phyloP scores from a whole-genome alignment of 139 green algal genomes.

The Desmodesmus armatus region DNA sequence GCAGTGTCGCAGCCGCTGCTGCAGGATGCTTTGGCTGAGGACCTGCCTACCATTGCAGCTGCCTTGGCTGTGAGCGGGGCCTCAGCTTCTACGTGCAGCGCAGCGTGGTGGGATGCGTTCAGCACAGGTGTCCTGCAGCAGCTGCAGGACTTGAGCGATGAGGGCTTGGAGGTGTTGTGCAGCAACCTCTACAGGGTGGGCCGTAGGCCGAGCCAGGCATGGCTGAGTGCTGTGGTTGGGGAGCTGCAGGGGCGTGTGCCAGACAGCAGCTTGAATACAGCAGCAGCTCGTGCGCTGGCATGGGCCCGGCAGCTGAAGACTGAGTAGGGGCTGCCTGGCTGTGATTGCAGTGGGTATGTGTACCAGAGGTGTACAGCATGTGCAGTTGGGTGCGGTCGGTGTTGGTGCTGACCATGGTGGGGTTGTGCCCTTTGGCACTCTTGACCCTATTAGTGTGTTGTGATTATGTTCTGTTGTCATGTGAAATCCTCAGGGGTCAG shows the following conservation, averaged over 20 bases:
- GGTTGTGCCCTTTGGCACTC: neutral
- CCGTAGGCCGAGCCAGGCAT: neutral
- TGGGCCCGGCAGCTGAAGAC: conserved; percentile 11
- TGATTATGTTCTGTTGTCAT: neutral
- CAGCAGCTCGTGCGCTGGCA: conserved; percentile 10
- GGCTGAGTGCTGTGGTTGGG: neutral
- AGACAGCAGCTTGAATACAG: neutral
- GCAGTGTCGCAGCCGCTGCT: neutral
- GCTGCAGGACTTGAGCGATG: neutral
- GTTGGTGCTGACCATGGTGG: neutral
- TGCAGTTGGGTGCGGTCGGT: neutral
- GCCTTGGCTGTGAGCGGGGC: neutral
- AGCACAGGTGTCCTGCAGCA: neutral
- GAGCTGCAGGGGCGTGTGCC: neutral
- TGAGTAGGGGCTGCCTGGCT: neutral
- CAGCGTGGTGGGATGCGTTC: conserved; percentile 9
- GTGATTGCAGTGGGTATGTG: neutral
- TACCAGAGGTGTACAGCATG: no score
- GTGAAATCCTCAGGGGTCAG: no score
- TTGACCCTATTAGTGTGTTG: neutral
- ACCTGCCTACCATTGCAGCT: neutral
- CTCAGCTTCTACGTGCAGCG: neutral
- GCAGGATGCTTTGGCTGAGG: neutral
- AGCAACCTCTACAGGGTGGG: neutral
- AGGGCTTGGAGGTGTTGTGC: conserved; percentile 17